These are phyloP conservation scores for Cicer cuneatum DNA, from an alignment of 306 rosid genomes.

Conservation along the genomic window DNA sequence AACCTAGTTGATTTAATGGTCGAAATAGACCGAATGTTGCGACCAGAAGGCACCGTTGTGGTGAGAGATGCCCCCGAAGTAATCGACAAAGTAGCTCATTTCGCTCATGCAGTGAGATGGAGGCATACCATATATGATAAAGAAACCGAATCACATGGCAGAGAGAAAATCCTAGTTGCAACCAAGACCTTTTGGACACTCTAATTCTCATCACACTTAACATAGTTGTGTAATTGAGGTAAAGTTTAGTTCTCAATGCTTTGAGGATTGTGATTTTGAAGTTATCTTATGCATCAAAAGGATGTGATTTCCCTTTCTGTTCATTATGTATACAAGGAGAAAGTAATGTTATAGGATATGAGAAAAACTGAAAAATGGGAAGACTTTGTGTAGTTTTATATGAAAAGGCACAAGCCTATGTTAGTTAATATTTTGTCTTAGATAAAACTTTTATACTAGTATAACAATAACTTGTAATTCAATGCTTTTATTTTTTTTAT, in stretches of 20 bases:
- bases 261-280: constrained; percentile 34
- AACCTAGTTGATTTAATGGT: constrained; percentile 93
- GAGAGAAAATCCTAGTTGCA: constrained; percentile 81
- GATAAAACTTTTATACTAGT: too few species aligned
- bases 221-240: constrained; percentile 51
- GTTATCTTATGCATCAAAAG: constrained; percentile 52
- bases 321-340: constrained; percentile 52
- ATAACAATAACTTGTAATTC: constrained; percentile 47
- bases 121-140: constrained; percentile 61
- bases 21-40: constrained; percentile 88
- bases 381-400: constrained; percentile 49
- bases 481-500: constrained; percentile 9
- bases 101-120: constrained; percentile 84
- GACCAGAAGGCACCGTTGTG: constrained; percentile 88
- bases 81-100: constrained; percentile 72
- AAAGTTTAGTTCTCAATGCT: constrained; percentile 41
- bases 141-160: constrained; percentile 79
- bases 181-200: constrained; percentile 77
- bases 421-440: constrained; percentile 40
- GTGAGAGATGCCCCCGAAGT: constrained; percentile 83
- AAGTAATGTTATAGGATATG: constrained; percentile 49
- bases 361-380: constrained; percentile 38
- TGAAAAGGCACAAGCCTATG: constrained; percentile 44
- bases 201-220: constrained; percentile 60
- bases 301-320: constrained; percentile 51